These are phyloP conservation scores for Senna siamea DNA, from an alignment of 306 rosid genomes.

Conservation along the genomic window DNA sequence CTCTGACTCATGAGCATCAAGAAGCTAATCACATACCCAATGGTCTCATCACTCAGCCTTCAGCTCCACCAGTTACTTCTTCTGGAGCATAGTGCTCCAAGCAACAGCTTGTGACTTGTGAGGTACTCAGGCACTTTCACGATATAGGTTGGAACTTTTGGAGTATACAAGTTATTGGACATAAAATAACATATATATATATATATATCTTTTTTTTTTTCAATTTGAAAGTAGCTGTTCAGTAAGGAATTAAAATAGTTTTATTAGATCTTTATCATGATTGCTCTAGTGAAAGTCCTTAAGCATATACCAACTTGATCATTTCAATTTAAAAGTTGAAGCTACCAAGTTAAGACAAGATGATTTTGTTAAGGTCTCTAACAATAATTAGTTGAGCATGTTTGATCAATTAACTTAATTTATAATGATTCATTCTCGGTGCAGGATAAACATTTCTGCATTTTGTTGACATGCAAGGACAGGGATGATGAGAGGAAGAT, in stretches of 20 bases:
- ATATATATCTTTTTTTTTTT: too few relatives aligned
- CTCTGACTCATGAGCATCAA: conserved; percentile 38
- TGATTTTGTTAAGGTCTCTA: too few relatives aligned
- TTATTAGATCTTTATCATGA: too few relatives aligned
- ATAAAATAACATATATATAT: too few relatives aligned
- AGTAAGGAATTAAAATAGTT: too few relatives aligned
- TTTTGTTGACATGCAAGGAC: not conserved
- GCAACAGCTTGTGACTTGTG: not conserved
- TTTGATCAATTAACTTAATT: not conserved
- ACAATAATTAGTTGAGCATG: not conserved
- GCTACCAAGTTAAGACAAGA: too few relatives aligned
- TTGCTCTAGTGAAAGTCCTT: too few relatives aligned
- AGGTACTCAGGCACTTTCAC: not conserved
- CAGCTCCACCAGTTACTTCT: conserved; percentile 38
- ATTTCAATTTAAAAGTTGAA: too few relatives aligned
- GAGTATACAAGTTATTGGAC: too few relatives aligned
- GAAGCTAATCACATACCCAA: conserved; percentile 36
- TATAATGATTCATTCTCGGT: not conserved
- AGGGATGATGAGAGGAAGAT: not conserved
- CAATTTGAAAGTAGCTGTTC: too few relatives aligned
- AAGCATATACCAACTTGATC: too few relatives aligned
- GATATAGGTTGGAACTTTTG: not conserved
- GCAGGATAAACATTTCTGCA: not conserved
- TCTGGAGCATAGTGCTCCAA: conserved; percentile 33
- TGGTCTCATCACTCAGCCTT: conserved; percentile 38